A percentile compares a stretch with the other conserved stretches of the same genome.
These are phyloP conservation scores for Cutaneotrichosporon dermatis DNA, from an alignment of 1,284 basidiomycete species.

Conservation along the genomic window DNA sequence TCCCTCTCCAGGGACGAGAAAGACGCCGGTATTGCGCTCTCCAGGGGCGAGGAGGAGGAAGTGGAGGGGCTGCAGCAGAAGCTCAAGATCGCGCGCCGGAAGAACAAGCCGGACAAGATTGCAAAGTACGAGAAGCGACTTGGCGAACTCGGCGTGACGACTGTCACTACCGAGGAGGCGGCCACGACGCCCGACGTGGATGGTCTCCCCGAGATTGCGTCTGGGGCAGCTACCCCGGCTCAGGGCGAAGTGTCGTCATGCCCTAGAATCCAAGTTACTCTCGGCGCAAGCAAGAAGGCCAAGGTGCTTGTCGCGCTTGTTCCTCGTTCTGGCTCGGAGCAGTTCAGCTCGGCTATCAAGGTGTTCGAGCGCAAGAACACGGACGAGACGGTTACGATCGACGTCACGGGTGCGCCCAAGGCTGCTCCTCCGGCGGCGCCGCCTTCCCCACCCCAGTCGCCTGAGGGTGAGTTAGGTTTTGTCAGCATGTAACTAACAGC, in stretches of 20 bases:
- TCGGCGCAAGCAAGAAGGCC: conserved; percentile 41
- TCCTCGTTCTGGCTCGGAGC: conserved; percentile 5
- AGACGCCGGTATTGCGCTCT: conserved; percentile 43
- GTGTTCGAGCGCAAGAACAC: conserved; percentile 45
- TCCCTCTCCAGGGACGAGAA: conserved; percentile 39
- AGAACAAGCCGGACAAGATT: conserved; percentile 53
- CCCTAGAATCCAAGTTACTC: conserved; percentile 22
- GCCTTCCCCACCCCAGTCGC: not conserved
- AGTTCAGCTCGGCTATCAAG: conserved; percentile 24
- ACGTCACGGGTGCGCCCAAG: conserved; percentile 16
- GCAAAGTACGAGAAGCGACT: conserved; percentile 52
- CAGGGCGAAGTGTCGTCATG: conserved; percentile 6
- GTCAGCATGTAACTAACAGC: not conserved
- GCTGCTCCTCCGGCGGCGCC: not conserved
- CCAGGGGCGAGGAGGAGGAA: conserved; percentile 54
- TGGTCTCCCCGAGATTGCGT: not conserved
- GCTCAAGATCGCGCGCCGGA: conserved; percentile 53
- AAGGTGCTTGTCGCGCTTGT: conserved; percentile 39
- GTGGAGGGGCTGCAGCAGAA: conserved; percentile 53
- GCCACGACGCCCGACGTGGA: conserved; percentile 1
- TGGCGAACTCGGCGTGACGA: conserved; percentile 47
- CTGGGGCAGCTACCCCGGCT: conserved; percentile 9
- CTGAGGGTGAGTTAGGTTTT: conserved; percentile 6
- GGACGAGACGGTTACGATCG: conserved; percentile 39
- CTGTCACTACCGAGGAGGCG: conserved; percentile 15